Percentiles rank a stretch among this genome's conserved stretches.
Evolutionary conservation across 2,329 filamentous ascomycete genomes (phyloP).

Genomic region (Westerdykella aurantiaca): DNA sequence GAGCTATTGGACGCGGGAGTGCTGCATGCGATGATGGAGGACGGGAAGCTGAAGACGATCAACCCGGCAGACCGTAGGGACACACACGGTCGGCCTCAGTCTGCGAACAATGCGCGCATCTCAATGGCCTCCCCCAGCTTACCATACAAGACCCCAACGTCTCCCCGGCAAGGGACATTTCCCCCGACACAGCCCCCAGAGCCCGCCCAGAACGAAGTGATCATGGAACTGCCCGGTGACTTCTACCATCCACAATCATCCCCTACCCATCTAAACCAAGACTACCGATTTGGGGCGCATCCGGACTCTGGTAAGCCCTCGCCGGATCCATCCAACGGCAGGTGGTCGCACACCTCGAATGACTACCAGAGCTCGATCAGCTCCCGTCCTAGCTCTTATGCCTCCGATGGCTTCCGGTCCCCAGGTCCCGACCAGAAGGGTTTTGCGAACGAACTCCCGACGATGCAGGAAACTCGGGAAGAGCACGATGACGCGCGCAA

Average conservation of each 20-base stretch:
- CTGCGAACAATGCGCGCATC: conserved; percentile 1
- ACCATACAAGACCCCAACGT: conserved; percentile 4
- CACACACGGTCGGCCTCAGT: conserved; percentile 5
- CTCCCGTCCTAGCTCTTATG: conserved; percentile 34
- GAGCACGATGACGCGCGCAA: conserved; percentile 21
- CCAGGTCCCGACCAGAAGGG: conserved; percentile 30
- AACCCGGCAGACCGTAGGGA: conserved; percentile 40
- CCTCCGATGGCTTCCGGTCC: conserved; percentile 32
- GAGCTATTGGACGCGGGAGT: conserved; percentile 62
- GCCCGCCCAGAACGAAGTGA: conserved; percentile 25
- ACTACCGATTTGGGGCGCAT: conserved; percentile 17
- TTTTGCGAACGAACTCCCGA: conserved; percentile 32
- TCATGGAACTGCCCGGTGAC: conserved; percentile 42
- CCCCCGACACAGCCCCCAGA: conserved; percentile 11
- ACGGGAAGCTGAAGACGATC: conserved; percentile 57
- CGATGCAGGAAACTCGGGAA: conserved; percentile 32
- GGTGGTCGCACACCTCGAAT: conserved; percentile 29
- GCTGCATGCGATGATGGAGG: conserved; percentile 61
- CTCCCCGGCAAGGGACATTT: conserved; percentile 3
- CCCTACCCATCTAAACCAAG: conserved; percentile 22
- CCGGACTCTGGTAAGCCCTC: conserved; percentile 22
- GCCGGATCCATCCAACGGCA: conserved; percentile 21
- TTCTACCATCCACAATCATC: conserved; percentile 33
- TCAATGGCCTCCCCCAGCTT: neutral
- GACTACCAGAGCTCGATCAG: conserved; percentile 22